Evolutionary conservation across 805 yeast species (phyloP).

Genomic region (Candida morakotiae): DNA sequence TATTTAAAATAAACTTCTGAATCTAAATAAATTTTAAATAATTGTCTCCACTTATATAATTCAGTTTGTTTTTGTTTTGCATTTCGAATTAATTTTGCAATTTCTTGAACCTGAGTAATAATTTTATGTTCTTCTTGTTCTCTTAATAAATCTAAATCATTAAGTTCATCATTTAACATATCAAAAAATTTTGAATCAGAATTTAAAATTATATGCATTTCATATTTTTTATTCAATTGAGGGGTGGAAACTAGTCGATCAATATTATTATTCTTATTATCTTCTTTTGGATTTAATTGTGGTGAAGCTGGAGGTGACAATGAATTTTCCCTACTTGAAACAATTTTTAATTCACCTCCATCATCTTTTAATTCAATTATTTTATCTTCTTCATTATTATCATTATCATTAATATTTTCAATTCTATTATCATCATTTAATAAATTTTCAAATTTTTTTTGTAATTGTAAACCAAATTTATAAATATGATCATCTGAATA

Average conservation of each 20-base stretch:
- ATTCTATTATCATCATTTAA: conserved; percentile 22
- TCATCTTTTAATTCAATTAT: conserved; percentile 27
- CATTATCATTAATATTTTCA: conserved; percentile 14
- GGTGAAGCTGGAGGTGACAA: conserved; percentile 8
- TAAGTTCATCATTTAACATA: conserved; percentile 52
- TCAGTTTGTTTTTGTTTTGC: conserved; percentile 44
- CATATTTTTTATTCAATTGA: conserved; percentile 20
- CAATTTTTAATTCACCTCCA: conserved; percentile 12
- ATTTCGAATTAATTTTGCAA: conserved; percentile 31
- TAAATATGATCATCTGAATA: conserved; percentile 31
- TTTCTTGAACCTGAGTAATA: conserved; percentile 33
- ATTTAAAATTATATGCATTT: conserved; percentile 40
- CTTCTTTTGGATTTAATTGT: conserved; percentile 3
- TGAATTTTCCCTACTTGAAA: conserved; percentile 7
- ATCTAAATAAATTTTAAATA: conserved; percentile 62
- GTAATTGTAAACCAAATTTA: conserved; percentile 25
- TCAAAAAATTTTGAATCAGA: conserved; percentile 60
- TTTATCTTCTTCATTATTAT: conserved; percentile 10
- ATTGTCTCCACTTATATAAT: conserved; percentile 65
- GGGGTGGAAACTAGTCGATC: neutral
- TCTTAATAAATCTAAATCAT: conserved; percentile 43
- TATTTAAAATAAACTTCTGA: conserved; percentile 59
- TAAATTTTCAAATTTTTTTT: conserved; percentile 21
- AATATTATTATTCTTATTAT: neutral
- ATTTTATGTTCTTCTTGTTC: conserved; percentile 40